phyloP scores from a whole-genome alignment of 2,329 filamentous ascomycete species.

The Emergomyces pasteurianus region DNA sequence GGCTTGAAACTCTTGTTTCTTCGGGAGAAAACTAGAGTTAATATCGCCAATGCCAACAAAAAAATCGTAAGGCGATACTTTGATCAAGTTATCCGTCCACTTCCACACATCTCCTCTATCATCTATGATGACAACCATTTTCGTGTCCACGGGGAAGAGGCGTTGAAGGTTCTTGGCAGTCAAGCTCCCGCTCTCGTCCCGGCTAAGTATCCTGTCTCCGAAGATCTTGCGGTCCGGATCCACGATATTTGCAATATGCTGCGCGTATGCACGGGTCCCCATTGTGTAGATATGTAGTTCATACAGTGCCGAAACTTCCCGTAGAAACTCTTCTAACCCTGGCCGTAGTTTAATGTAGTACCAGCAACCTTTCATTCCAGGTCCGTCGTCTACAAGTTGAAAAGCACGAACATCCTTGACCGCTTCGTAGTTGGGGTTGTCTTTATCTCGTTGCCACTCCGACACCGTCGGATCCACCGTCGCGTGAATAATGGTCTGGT shows the following conservation, averaged over 20 bases:
- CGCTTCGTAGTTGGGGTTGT: constrained; percentile 81
- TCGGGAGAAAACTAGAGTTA: constrained; percentile 92
- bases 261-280: constrained; percentile 93
- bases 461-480: constrained; percentile 93
- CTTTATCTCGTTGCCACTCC: constrained; percentile 83
- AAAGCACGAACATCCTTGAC: constrained; percentile 83
- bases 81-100: constrained; percentile 86
- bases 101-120: constrained; percentile 94
- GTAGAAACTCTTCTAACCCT: constrained; percentile 67
- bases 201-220: constrained; percentile 86
- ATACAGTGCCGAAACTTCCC: constrained; percentile 66
- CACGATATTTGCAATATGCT: constrained; percentile 82
- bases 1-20: constrained; percentile 47
- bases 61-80: constrained; percentile 91
- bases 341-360: constrained; percentile 98
- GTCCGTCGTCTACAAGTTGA: constrained; percentile 76
- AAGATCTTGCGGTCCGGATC: constrained; percentile 85
- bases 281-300: constrained; percentile 98
- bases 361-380: constrained; percentile 65
- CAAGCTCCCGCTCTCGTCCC: constrained; percentile 92
- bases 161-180: constrained; percentile 81
- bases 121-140: constrained; percentile 99
- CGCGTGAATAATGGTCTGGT: constrained; percentile 97
- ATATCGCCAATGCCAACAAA: constrained; percentile 98
- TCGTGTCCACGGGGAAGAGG: constrained; percentile 89